Evolutionary conservation across 176 grass and related monocot species (phyloP).

Genomic region (Lolium rigidum): DNA sequence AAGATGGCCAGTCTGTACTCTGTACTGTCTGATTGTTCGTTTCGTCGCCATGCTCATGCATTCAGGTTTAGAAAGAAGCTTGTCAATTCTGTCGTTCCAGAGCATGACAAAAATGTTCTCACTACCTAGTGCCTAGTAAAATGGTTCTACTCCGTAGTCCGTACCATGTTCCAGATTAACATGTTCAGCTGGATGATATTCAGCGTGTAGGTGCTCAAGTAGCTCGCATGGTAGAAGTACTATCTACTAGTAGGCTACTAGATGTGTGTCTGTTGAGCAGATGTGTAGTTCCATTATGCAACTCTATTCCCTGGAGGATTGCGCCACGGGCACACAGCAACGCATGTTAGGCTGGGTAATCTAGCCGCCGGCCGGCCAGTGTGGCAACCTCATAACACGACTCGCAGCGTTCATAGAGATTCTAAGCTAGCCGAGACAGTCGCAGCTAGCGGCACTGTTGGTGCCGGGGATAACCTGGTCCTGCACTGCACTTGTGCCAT

Average conservation of each 20-base stretch:
- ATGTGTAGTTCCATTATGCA: background rate
- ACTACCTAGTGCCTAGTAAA: background rate
- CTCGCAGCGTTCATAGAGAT: background rate
- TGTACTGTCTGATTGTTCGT: conserved; percentile 15
- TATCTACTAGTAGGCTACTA: too few relatives aligned
- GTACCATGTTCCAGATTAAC: background rate
- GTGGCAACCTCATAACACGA: background rate
- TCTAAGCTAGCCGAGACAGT: background rate
- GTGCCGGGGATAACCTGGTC: background rate
- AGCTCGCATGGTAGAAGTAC: too few relatives aligned
- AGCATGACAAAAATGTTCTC: background rate
- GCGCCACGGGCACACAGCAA: background rate
- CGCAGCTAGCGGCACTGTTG: background rate
- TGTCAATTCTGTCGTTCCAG: background rate
- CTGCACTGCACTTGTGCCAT: background rate
- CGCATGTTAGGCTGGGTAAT: background rate
- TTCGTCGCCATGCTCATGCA: conserved; percentile 24
- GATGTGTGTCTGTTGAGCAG: too few relatives aligned
- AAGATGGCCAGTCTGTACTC: background rate
- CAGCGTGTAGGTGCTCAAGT: background rate
- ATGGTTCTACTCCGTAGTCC: background rate
- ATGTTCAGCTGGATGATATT: background rate
- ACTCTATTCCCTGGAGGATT: background rate
- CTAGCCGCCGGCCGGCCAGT: background rate
- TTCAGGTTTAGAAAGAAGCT: background rate